These are phyloP conservation scores for Neopestalotiopsis clavispora DNA, from an alignment of 2,329 filamentous ascomycete genomes.

Conservation along the genomic window DNA sequence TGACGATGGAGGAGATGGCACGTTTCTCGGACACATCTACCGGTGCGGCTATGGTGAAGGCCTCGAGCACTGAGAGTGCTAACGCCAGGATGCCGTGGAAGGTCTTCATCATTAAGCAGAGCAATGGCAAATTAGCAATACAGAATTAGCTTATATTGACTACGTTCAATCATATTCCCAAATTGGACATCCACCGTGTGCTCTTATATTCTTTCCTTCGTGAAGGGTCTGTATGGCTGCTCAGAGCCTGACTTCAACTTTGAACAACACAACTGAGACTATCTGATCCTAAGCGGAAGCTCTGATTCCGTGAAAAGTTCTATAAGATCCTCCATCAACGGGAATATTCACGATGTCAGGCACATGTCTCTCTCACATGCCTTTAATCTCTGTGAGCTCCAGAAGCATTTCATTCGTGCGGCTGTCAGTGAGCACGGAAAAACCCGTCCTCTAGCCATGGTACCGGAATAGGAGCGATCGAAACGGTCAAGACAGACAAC, in stretches of 20 bases:
- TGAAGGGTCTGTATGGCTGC: too few species aligned
- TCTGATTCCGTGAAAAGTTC: neutral
- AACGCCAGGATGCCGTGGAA: neutral
- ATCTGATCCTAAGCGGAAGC: neutral
- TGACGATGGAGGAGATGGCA: conserved; percentile 6
- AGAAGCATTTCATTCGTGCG: neutral
- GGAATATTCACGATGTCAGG: neutral
- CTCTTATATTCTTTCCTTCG: neutral
- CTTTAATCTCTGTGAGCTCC: neutral
- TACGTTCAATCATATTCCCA: too few species aligned
- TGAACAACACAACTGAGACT: too few species aligned
- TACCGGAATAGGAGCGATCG: neutral
- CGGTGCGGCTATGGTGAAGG: neutral
- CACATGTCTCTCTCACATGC: neutral
- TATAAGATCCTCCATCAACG: neutral
- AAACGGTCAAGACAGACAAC: neutral
- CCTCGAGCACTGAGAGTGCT: neutral
- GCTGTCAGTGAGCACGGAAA: neutral
- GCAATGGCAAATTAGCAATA: neutral
- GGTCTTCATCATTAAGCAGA: neutral
- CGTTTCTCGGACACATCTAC: neutral
- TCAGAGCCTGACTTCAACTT: too few species aligned
- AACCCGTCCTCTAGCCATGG: neutral
- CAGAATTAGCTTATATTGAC: neutral
- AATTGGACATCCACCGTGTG: neutral